Evolutionary conservation across 306 rosid species (phyloP), one percentile per base, ranked within the genome.

Genomic region (Quercus wislizeni): DNA sequence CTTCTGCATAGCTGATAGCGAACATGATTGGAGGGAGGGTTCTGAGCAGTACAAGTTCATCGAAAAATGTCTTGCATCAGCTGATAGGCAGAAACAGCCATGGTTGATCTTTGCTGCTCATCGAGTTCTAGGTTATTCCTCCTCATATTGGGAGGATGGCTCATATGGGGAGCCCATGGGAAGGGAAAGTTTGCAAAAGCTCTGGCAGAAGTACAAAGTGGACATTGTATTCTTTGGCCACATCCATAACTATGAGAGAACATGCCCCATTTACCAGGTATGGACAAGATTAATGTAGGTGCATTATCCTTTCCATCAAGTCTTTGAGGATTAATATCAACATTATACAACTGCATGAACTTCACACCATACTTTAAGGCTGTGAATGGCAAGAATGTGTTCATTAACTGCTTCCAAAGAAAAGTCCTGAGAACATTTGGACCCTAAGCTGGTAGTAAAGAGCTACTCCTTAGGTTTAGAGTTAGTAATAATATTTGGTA

Each of bases 21-120:
- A 88, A 33, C 91, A 88, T 46, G 91, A 88, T 74, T 88, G 89
- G 89, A 84, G 89, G 56, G 91, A 88, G 68, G 91, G 89, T 2
- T 51, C 87, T 1, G 89, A 88, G 51, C 87, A 88, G 75, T 83
- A 78, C 85, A 76, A 21, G 76, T 88, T 85, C 84, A 83, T 88
- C 3, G 89, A 88, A 81, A 76, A 88, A 4, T 88, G 89, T 76
- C 81, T 88, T 1, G 70, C 79, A 43, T 41, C 79, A 21, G 79
- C 54, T 6, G 79, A 75, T 41, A 75, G 79, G 30, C 79, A 75
- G 20, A 59, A 75, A 61, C 71, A 75, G 9, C 79, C 79, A 14
- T 75, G 79, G 79, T 38, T 75, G 71, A 75, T 75, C 71, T 75
- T 75, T 61, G 13, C 21, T 25, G 71, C 79, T 20, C 79, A 75